Base-by-base conservation (phyloP, 768 basidiomycete genomes). In the Pisolithus tinctorius region DNA sequence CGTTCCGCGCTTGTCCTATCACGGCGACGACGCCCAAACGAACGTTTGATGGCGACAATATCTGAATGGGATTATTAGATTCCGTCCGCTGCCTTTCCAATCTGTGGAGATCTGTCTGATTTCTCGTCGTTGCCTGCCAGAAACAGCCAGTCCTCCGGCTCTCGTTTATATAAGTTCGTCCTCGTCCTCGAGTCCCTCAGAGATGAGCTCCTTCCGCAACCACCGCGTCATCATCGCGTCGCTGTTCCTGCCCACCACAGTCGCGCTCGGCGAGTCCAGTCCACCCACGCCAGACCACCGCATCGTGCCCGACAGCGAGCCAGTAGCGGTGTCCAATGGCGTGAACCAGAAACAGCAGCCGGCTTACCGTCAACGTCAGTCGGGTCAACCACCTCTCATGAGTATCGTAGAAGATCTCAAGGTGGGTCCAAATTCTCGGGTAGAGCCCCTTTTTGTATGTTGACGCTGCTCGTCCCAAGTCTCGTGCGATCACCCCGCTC, bases 321-420 rank as follows among this genome's bases (percentile, higher is more conserved):
- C 41, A 27, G 45, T 58, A 7, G 13, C 46, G 50, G 67, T 51
- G 44, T 2, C 53, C 31, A 31, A 47, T 47, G 38, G 36, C 11
- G 36, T 11, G 25, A 0, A 17, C 34, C 38, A 34, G 37, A 44
- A 50, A 14, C 44, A 51, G 25, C 49, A 51, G 26, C 49, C 58
- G 8, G 59, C 55, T 50, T 57, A 57, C 47, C 59, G 51, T 6
- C 62, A 60, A 44, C 48, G 51, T 45, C 66, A 60, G 1, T 50
- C 55, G n/a, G 57, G 60, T 4, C 59, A 51, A 31, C 26, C 14
- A 0, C 81, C 80, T 3, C 63, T 84, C 49, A 78, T 71, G 66
- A 86, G 86, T 55, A 89, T 91, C 56, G 84, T 91, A 44, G 87
- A 90, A 4, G 88, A 90, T 67, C 75, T 90, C 49, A 86, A 84